These are phyloP conservation scores for Calocera cornea DNA, from an alignment of 768 basidiomycete genomes.

Conservation along the genomic window DNA sequence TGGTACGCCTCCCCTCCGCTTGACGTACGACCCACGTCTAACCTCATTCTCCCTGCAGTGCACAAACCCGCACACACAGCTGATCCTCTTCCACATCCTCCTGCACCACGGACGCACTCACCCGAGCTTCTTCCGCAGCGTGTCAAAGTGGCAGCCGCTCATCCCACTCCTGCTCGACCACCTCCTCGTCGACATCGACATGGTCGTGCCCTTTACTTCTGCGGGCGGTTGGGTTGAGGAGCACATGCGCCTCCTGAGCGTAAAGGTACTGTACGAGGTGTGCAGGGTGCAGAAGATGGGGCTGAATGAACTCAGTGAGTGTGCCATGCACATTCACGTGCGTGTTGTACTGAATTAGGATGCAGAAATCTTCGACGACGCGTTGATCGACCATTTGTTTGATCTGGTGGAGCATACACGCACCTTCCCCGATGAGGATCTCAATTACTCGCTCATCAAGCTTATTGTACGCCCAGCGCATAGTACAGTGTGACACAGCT, in stretches of 20 bases:
- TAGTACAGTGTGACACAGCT: not conserved
- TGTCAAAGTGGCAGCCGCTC: slow-evolving; percentile 71
- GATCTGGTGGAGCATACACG: slow-evolving; percentile 88
- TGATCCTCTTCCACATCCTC: slow-evolving; percentile 67
- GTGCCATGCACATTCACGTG: not conserved
- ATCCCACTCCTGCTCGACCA: slow-evolving; percentile 76
- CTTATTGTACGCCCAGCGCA: slow-evolving; percentile 52
- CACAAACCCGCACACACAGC: slow-evolving; percentile 72
- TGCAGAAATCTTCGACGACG: slow-evolving; percentile 63
- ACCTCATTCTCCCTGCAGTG: slow-evolving; percentile 38
- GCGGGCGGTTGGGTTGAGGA: slow-evolving; percentile 50
- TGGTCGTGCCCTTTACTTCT: slow-evolving; percentile 48
- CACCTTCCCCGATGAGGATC: slow-evolving; percentile 73
- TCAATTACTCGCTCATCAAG: slow-evolving; percentile 93
- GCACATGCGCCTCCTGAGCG: slow-evolving; percentile 56
- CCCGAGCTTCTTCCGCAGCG: slow-evolving; percentile 56
- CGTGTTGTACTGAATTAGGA: not conserved
- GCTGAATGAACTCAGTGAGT: slow-evolving; percentile 63
- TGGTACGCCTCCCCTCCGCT: slow-evolving; percentile 33
- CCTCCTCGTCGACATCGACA: slow-evolving; percentile 68
- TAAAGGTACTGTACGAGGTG: slow-evolving; percentile 77
- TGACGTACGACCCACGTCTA: not conserved
- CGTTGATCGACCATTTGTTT: slow-evolving; percentile 79
- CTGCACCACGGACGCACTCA: slow-evolving; percentile 60
- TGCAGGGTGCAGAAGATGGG: slow-evolving; percentile 80